Evolutionary conservation across 1,139 yeast genomes (phyloP), one percentile per base, ranked within the genome.

Genomic region (Hansenula sp.): DNA sequence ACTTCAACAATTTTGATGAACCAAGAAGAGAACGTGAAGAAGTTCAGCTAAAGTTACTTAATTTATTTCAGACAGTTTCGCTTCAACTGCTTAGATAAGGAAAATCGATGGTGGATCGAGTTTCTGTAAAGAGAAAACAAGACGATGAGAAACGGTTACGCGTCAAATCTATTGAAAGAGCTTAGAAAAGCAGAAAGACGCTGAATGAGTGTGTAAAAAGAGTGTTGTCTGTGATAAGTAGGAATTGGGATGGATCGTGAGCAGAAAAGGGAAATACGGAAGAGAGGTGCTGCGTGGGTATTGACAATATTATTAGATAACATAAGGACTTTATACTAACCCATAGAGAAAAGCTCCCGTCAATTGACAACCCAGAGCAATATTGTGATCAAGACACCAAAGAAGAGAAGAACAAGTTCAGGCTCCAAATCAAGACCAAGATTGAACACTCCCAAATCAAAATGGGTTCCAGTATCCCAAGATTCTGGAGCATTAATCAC

Each of bases 281-380:
- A 44, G 16, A 36, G 59, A 37, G 59, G 59, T 4, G 54, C 57
- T n/a, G 59, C 52, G 44, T 45, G 19, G 17, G 50, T 44, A 11
- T 28, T 34, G 10, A 18, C 5, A 3, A 36, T n/a, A 25, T 11
- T n/a, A 16, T 24, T 6, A 4, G n/a, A n/a, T 24, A n/a, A n/a
- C n/a, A n/a, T n/a, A 8, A 18, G 30, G 18, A 3, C 13, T 28
- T 10, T 6, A 18, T n/a, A 33, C 36, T 33, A 33, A 33, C 36
- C 21, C n/a, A 6, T 21, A 6, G 25, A 21, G 6, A 25, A 8
- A 19, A 36, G 45, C 3, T 42, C 31, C 5, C 44, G 57, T 13
- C 46, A 45, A 17, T 42, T 54, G 21, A 37, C 52, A 4, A 50
- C 53, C 2, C 49, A 48, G n/a, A 27, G 17, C 2, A 52, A 51